phyloP scores from a whole-genome alignment of 139 green algal genomes.

The Chlorella sp. region DNA sequence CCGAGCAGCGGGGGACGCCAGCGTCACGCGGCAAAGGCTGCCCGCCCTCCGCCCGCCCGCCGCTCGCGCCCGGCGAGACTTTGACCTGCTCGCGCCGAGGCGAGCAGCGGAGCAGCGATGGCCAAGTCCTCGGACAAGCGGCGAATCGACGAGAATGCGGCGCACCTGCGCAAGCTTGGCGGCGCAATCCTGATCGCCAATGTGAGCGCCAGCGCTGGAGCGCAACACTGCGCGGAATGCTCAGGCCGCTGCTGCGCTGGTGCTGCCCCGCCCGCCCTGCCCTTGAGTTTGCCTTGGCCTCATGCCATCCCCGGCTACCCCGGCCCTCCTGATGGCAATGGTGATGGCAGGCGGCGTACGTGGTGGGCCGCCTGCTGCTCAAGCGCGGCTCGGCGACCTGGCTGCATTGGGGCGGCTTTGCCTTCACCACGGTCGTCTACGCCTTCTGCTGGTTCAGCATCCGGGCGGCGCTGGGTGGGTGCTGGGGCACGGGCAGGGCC shows the following conservation, averaged over 20 bases:
- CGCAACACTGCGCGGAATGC: neutral
- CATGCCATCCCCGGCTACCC: neutral
- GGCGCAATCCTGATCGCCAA: conserved; percentile 40
- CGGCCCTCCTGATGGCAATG: neutral
- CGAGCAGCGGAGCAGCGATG: conserved; percentile 45
- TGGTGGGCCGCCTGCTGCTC: conserved; percentile 41
- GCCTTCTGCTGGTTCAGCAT: conserved; percentile 55
- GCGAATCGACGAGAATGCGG: conserved; percentile 61
- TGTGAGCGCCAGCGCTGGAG: conserved; percentile 12
- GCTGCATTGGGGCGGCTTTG: conserved; percentile 38
- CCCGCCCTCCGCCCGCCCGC: neutral
- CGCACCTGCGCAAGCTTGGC: conserved; percentile 33
- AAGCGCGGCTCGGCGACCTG: conserved; percentile 7
- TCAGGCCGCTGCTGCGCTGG: neutral
- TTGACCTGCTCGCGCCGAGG: neutral
- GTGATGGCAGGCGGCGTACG: conserved; percentile 21
- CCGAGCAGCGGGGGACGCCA: neutral
- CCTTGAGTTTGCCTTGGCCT: neutral
- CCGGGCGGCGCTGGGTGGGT: conserved; percentile 25
- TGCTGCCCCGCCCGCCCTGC: neutral
- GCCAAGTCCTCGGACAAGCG: conserved; percentile 74
- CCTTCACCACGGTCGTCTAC: conserved; percentile 29
- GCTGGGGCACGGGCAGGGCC: neutral
- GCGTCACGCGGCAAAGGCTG: neutral
- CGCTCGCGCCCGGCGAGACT: neutral